These are phyloP conservation scores for Eimeria brunetti DNA, from an alignment of 169 alveolate species.

Conservation along the genomic window DNA sequence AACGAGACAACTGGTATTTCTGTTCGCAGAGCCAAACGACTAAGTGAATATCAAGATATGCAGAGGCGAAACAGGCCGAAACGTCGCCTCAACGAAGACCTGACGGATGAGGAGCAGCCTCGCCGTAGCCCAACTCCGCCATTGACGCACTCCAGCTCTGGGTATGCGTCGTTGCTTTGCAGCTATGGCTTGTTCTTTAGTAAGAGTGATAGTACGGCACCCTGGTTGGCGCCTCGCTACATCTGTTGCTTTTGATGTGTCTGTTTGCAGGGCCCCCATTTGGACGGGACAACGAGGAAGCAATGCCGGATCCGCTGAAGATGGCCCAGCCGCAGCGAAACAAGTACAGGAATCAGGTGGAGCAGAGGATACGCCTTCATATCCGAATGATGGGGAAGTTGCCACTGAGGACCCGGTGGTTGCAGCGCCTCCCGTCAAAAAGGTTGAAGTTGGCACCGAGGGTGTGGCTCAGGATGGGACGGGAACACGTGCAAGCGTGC, in stretches of 20 bases:
- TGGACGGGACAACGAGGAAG: slow-evolving; percentile 82
- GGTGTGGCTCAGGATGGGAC: slow-evolving; percentile 64
- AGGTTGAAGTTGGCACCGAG: slow-evolving; percentile 25
- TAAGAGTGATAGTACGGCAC: background rate
- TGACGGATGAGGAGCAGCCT: slow-evolving; percentile 81
- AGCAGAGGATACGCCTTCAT: slow-evolving; percentile 34
- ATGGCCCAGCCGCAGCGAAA: slow-evolving; percentile 40
- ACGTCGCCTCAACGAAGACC: slow-evolving; percentile 75
- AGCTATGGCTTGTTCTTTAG: background rate
- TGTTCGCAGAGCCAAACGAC: slow-evolving; percentile 40
- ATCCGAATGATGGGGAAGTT: slow-evolving; percentile 26
- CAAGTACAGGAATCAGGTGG: slow-evolving; percentile 59
- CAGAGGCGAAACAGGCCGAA: slow-evolving; percentile 74
- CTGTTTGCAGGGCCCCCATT: slow-evolving; percentile 73
- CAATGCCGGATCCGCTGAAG: slow-evolving; percentile 64
- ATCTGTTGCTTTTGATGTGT: background rate
- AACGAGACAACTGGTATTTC: background rate
- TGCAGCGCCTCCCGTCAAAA: slow-evolving; percentile 44
- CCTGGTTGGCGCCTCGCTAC: background rate
- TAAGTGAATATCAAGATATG: slow-evolving; percentile 64
- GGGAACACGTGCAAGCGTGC: slow-evolving; percentile 28
- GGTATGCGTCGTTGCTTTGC: slow-evolving; percentile 36
- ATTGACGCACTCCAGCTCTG: slow-evolving; percentile 74
- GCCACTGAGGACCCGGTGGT: slow-evolving; percentile 37
- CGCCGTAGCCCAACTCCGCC: slow-evolving; percentile 83